Evolutionary conservation across 768 basidiomycete genomes (phyloP).

Genomic region (Phylloporus arenicola): DNA sequence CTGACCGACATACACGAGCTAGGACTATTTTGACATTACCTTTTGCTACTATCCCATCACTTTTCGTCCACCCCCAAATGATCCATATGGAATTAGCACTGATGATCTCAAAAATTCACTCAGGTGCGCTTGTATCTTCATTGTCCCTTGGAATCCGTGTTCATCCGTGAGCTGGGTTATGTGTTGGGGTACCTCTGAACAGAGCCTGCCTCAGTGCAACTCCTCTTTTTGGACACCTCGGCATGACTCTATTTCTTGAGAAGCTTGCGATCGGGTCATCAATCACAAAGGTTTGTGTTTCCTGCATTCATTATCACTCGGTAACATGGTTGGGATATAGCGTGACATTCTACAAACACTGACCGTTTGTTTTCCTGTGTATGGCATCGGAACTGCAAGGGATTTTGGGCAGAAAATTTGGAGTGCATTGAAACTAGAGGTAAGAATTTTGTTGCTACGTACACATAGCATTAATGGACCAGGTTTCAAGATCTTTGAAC

Average conservation of each 20-base stretch:
- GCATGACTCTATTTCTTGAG: conserved; percentile 85
- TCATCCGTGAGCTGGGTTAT: neutral
- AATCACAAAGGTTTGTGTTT: conserved; percentile 61
- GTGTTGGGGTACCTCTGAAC: neutral
- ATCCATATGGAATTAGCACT: conserved; percentile 87
- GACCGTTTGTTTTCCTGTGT: conserved; percentile 72
- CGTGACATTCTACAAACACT: conserved; percentile 82
- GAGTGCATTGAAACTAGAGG: conserved; percentile 89
- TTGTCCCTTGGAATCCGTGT: neutral
- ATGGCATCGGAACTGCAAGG: conserved; percentile 60
- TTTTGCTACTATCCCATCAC: conserved; percentile 99
- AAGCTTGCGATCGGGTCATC: conserved; percentile 83
- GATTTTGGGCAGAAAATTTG: conserved; percentile 74
- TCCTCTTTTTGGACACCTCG: conserved; percentile 75
- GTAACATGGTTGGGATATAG: conserved; percentile 36
- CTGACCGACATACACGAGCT: neutral
- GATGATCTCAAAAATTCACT: conserved; percentile 78
- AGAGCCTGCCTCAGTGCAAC: conserved; percentile 74
- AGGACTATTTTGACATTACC: conserved; percentile 91
- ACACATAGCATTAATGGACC: neutral
- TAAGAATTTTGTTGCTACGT: conserved; percentile 20
- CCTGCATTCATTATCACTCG: neutral
- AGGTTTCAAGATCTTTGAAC: conserved; percentile 77
- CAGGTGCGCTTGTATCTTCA: conserved; percentile 37
- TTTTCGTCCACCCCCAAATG: conserved; percentile 88